Evolutionary conservation across 1,139 yeast species (phyloP), one percentile per base, ranked within the genome.

Genomic region (Ashbya aceris): DNA sequence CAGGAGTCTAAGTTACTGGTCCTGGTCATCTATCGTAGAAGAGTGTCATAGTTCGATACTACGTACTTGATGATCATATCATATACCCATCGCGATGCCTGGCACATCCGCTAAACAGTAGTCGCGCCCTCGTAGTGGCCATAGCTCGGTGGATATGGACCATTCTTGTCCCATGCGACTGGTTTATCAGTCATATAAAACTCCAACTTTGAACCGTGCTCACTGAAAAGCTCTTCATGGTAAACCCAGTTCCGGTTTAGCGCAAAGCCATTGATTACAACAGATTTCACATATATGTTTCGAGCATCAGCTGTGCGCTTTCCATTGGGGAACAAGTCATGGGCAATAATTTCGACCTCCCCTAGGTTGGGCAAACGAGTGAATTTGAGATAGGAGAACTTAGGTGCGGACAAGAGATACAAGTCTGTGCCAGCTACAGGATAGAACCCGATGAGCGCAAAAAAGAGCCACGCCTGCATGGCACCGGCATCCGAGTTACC

Each of bases 401-500:
- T 64, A 7, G 71, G 71, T 2, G 69, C 52, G 2, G 65, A 45
- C 7, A 67, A 44, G 20, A 67, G 51, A 43, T 67, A 67, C 1
- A 67, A 58, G 14, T 68, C 60, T 2, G 70, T 65, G 2, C 69
- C 69, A 13, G 70, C 53, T 17, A 66, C 56, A 5, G 70, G 71
- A 44, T 66, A 67, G 20, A 67, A 42, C 0, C 71, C 71, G 32
- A 63, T 48, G 40, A 67, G 44, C 6, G 58, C 64, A 51, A 65
- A 66, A 34, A 66, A 57, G 11, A 64, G 46, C 69, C 70, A 67
- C 2, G 66, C 60, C 43, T 66, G 69, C 68, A 67, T 64, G 7
- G 71, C 67, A 10, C 71, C 71, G 17, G 65, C 66, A 48, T 67
- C 70, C 1, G 70, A 64, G 45, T 67, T 67, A 1, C 69, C 71